Percentiles rank a stretch among this genome's conserved stretches.
Conservation (phyloP, 805 yeast species). For the Nakazawaea laoshanensis region DNA sequence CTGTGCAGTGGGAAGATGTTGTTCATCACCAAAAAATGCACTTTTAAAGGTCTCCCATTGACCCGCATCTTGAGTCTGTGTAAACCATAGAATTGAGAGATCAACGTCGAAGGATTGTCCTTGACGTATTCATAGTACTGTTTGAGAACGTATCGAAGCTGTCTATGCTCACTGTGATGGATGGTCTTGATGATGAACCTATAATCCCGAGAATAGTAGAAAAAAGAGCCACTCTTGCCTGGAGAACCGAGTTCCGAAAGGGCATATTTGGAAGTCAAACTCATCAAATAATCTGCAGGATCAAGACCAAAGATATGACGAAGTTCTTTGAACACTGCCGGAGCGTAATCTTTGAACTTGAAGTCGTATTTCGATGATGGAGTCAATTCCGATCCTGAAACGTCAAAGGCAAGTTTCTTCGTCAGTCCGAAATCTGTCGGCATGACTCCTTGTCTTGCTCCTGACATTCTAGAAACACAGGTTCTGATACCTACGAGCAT, state of each 20-base stretch:
- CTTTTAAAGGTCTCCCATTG: slow-evolving; percentile 46
- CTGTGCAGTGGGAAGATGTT: slow-evolving; percentile 91
- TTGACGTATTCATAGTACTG: slow-evolving; percentile 78
- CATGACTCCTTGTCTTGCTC: slow-evolving; percentile 64
- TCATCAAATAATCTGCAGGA: slow-evolving; percentile 91
- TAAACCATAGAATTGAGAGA: slow-evolving; percentile 94
- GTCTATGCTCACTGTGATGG: slow-evolving; percentile 87
- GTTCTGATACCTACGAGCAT: slow-evolving; percentile 96
- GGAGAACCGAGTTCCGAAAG: slow-evolving; percentile 91
- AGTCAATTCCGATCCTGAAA: slow-evolving; percentile 79
- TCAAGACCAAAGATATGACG: slow-evolving; percentile 77
- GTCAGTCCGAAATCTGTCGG: slow-evolving; percentile 63
- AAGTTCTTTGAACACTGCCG: slow-evolving; percentile 85
- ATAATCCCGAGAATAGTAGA: slow-evolving; percentile 90
- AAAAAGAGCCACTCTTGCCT: slow-evolving; percentile 94
- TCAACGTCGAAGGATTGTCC: slow-evolving; percentile 76
- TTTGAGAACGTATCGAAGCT: slow-evolving; percentile 61
- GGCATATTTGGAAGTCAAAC: slow-evolving; percentile 88
- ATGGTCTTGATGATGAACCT: slow-evolving; percentile 93
- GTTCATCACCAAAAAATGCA: slow-evolving; percentile 94
- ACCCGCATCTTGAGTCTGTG: slow-evolving; percentile 81
- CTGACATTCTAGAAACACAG: slow-evolving; percentile 88
- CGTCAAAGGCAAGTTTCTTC: slow-evolving; percentile 80
- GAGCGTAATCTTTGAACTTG: slow-evolving; percentile 93
- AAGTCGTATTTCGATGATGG: slow-evolving; percentile 94